Conservation (phyloP, 441 rosid genomes). For the Eutrema salsugineum region DNA sequence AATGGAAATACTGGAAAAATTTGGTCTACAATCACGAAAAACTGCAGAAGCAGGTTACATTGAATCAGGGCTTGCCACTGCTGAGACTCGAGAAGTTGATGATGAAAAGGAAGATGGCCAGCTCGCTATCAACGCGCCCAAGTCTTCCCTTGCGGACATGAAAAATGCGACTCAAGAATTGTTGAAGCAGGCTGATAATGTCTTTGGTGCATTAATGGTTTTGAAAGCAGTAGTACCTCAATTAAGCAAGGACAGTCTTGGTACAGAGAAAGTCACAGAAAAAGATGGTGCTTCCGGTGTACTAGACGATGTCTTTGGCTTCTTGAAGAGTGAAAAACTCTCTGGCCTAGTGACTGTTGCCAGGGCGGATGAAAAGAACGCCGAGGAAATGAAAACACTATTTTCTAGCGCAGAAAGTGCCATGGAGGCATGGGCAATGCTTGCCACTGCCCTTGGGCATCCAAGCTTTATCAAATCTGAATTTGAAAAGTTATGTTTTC, state of each 20-base stretch:
- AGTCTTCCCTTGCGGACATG: constrained; percentile 78
- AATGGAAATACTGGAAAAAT: constrained; percentile 61
- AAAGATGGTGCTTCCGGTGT: constrained; percentile 23
- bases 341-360: constrained; percentile 38
- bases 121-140: constrained; percentile 30
- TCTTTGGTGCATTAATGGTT: constrained; percentile 89
- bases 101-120: constrained; percentile 41
- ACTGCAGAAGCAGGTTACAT: constrained; percentile 75
- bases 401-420: constrained; percentile 93
- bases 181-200: constrained; percentile 80
- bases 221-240: constrained; percentile 72
- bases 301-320: constrained; percentile 24
- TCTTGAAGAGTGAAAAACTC: constrained; percentile 38
- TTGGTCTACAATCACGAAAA: constrained; percentile 71
- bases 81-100: constrained; percentile 41
- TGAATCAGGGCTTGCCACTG: constrained; percentile 88
- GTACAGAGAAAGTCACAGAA: constrained; percentile 28
- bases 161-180: constrained; percentile 80
- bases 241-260: constrained; percentile 49
- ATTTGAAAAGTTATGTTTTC: constrained; percentile 90
- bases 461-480: constrained; percentile 96
- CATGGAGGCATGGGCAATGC: constrained; percentile 99
- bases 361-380: constrained; percentile 54
- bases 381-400: constrained; percentile 86
- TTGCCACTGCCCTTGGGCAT: constrained; percentile 91